Evolutionary conservation across 2,329 filamentous ascomycete genomes (phyloP), one percentile per base, ranked within the genome.

Genomic region (Aureobasidium sp.): DNA sequence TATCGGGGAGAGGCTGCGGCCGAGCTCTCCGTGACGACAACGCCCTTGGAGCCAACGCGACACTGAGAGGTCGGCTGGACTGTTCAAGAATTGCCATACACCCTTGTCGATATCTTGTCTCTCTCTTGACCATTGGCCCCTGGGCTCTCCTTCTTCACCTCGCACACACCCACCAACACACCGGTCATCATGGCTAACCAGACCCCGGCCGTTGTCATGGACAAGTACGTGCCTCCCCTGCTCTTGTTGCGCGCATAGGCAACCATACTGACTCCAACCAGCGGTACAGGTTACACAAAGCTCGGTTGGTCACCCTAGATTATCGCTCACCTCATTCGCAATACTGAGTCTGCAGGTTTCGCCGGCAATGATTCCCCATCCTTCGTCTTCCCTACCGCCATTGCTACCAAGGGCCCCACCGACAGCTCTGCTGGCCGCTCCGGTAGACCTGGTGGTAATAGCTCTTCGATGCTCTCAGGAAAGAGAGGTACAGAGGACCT

Each of bases 131-230:
- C 39, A 57, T 57, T 57, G 53, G 11, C 39, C 54, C 39, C 47
- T 37, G 25, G 58, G 21, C 58, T 11, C n/a, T 34, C 42, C n/a
- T 37, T 5, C n/a, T 30, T 47, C 6, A 36, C 48, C 57, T 32
- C 36, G 13, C 41, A 39, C 27, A 21, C 50, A 44, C 21, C 21
- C 50, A 30, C n/a, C n/a, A 29, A 42, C 36, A 42, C 37, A 16
- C 39, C n/a, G 44, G 66, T 67, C 70, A 81, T 74, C 71, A 99
- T 99, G 94, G 93, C 94, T 75, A 89, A 89, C 81, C 93, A 97
- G 86, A 97, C 94, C 75, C 94, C 94, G 72, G 94, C 94, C 90
- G 94, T 99, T 97, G 94, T 99, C 91, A 99, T 99, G 93, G 94
- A 99, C 94, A 99, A 99, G 94, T 97, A 88, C 79, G 91, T 84